A percentile compares a stretch with the other conserved stretches of the same genome.
These are phyloP conservation scores for Rhizopogon sp. DNA, from an alignment of 768 basidiomycete species.

Conservation along the genomic window DNA sequence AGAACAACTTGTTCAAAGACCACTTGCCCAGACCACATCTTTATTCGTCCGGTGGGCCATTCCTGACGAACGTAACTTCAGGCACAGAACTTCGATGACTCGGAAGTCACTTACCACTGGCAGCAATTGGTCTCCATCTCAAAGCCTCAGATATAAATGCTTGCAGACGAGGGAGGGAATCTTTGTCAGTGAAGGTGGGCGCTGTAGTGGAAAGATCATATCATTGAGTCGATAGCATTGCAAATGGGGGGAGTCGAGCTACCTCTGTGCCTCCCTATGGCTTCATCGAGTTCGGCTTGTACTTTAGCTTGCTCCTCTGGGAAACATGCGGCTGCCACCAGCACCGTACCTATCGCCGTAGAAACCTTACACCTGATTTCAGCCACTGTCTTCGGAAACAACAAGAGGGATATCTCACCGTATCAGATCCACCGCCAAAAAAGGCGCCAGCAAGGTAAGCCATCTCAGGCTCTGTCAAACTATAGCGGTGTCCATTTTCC, in stretches of 20 bases:
- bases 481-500: too few relatives aligned
- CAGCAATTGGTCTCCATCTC: constrained; percentile 27
- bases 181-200: constrained; percentile 31
- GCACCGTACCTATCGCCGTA: constrained; percentile 40
- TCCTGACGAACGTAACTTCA: constrained; percentile 22
- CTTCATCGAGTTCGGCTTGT: constrained; percentile 45
- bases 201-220: constrained; percentile 12
- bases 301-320: constrained; percentile 43
- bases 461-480: too few relatives aligned
- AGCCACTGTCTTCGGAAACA: neutral
- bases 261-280: constrained; percentile 35
- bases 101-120: constrained; percentile 19
- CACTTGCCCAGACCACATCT: constrained; percentile 53
- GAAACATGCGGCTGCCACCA: constrained; percentile 48
- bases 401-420: neutral
- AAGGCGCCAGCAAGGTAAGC: too few relatives aligned
- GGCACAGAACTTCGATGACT: neutral
- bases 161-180: constrained; percentile 27
- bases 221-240: neutral
- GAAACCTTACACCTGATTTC: constrained; percentile 31
- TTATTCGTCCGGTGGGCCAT: constrained; percentile 56
- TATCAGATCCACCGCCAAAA: too few relatives aligned
- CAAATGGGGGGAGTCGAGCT: neutral
- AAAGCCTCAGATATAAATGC: constrained; percentile 32
- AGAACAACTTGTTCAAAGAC: neutral